Evolutionary conservation across 177 flowering plant genomes (phyloP).

Genomic region (Telopea speciosissima): DNA sequence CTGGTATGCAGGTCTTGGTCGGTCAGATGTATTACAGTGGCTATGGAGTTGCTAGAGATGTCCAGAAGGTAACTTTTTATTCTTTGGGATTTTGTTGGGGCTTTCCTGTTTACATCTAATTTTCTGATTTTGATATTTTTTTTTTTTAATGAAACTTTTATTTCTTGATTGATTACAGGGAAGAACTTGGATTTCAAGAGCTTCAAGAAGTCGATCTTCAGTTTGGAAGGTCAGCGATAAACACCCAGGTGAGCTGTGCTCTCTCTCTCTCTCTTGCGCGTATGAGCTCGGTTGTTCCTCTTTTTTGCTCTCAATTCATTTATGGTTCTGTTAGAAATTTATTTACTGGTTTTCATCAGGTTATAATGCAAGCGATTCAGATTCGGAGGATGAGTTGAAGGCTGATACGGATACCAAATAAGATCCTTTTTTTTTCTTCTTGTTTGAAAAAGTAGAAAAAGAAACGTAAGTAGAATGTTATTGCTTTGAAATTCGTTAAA

Average conservation of each 20-base stretch:
- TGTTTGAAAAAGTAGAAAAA: neutral
- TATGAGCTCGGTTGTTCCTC: neutral
- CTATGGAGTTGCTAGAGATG: constrained; percentile 63
- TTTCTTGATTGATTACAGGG: constrained; percentile 34
- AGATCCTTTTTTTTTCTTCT: neutral
- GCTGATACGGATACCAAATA: constrained; percentile 30
- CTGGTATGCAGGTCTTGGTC: constrained; percentile 61
- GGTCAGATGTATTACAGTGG: constrained; percentile 82
- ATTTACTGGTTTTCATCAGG: constrained; percentile 32
- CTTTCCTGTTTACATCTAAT: neutral
- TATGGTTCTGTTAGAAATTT: neutral
- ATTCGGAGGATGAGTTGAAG: constrained; percentile 47
- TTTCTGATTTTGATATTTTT: neutral
- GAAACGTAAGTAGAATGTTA: neutral
- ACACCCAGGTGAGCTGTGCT: constrained; percentile 55
- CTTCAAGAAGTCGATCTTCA: constrained; percentile 55
- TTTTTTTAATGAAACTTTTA: neutral
- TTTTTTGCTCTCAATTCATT: neutral
- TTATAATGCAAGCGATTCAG: constrained; percentile 83
- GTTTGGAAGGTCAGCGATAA: constrained; percentile 68
- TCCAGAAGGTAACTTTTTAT: constrained; percentile 40
- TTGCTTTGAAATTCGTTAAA: neutral
- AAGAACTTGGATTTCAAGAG: constrained; percentile 62
- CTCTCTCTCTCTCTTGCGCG: neutral
- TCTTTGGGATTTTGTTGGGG: neutral